A percentile compares a stretch with the other conserved stretches of the same genome.
Evolutionary conservation across 202 grass and related monocot species (phyloP).

Genomic region (Tripidium arundinaceum): DNA sequence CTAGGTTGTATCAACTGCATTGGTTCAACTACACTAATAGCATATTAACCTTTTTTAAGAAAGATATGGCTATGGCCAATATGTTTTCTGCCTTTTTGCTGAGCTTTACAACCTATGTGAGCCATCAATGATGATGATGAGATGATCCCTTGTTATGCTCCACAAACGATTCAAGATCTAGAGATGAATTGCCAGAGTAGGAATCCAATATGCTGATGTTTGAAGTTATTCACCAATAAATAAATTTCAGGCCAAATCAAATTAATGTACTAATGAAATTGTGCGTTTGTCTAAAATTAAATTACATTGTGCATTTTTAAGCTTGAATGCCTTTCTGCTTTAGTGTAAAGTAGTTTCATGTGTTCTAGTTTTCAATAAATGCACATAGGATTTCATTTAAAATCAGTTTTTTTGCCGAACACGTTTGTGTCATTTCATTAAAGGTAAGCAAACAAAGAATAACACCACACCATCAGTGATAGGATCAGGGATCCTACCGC

Average conservation of each 20-base stretch:
- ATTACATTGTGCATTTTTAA: neutral
- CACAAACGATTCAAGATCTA: neutral
- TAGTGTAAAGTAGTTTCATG: neutral
- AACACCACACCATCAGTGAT: neutral
- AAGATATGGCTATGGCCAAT: neutral
- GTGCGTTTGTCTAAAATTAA: neutral
- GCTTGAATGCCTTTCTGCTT: neutral
- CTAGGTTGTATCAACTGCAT: neutral
- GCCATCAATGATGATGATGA: neutral
- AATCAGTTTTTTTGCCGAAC: neutral
- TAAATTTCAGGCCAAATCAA: neutral
- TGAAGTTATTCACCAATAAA: slow-evolving; percentile 2
- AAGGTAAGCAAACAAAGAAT: neutral
- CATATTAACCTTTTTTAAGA: neutral
- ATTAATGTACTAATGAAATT: neutral
- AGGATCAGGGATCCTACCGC: too few relatives aligned
- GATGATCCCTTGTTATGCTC: neutral
- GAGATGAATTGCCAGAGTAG: neutral
- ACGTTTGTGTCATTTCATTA: neutral
- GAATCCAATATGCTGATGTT: slow-evolving; percentile 10
- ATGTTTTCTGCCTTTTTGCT: neutral
- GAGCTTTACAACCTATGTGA: neutral
- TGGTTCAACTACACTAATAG: neutral
- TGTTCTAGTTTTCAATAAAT: neutral
- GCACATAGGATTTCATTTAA: neutral